Base-by-base conservation (phyloP, 352 stramenopile species). In the Peronospora destructor region DNA sequence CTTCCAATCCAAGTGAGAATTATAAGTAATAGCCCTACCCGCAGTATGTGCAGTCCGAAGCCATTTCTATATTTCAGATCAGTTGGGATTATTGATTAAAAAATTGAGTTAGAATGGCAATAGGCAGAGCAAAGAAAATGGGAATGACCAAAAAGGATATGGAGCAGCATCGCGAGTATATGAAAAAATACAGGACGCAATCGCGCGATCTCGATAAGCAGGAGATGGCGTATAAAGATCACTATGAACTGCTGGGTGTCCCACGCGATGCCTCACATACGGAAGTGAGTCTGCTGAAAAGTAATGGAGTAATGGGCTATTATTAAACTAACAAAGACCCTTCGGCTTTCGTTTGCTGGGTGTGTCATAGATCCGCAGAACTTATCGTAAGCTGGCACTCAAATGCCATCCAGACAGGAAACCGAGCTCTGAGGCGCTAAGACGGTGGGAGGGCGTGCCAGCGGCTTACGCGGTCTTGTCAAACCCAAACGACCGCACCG, bases 391-490 rank as follows among this genome's bases (percentile, higher is more conserved):
- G 57, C 59, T 95, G 34, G 85, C 81, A 35, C 70, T 94, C 32
- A 76, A 78, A 50, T 94, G 81, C 46, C 88, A 97, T 53, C 88
- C 88, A 1, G 88, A 97, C 57, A 92, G 95, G 55, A 98, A 98
- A 67, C 81, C 86, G 40, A 78, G 65, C 1, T 45, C 67, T 0
- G 76, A 85, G 35, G 76, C 74, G 8, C 64, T 87, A 37, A 72
- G 70, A 37, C 72, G 71, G 19, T 92, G 81, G 81, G 81, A 92
- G 34, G 81, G 81, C 32, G 78, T 92, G 28, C 81, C 56, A 16
- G 64, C 72, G 6, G 81, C 81, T 3, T 92, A 92, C 55, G 72
- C 76, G 1, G 61, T 92, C 33, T 45, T 92, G 36, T 90, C 78
- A 13, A 85, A 81, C 48, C 81, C 81, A 13, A 89, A 92, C 61